Evolutionary conservation across 345 rosid species (phyloP).

Genomic region (Pistacia vera): DNA sequence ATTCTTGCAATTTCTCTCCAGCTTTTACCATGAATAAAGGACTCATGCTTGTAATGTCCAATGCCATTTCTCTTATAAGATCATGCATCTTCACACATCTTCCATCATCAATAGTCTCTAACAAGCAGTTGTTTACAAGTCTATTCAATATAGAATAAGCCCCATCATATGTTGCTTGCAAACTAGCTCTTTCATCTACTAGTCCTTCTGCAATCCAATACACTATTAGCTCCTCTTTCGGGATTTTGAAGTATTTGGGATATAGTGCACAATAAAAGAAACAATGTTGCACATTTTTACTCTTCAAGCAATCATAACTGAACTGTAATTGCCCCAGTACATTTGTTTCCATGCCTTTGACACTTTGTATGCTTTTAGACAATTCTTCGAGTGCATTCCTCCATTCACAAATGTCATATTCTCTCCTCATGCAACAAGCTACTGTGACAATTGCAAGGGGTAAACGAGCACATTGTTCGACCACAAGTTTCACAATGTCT

Average conservation of each 20-base stretch:
- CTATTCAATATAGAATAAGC: conserved; percentile 3
- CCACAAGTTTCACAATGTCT: neutral
- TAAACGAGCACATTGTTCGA: neutral
- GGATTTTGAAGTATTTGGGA: conserved; percentile 1
- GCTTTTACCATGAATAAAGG: conserved; percentile 18
- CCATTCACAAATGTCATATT: conserved; percentile 17
- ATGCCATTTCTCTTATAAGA: conserved; percentile 31
- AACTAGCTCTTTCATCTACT: neutral
- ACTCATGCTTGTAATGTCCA: neutral
- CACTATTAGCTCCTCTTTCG: conserved; percentile 1
- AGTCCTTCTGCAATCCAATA: conserved; percentile 21
- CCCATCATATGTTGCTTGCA: neutral
- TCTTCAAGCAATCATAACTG: conserved; percentile 19
- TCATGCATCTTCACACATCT: conserved; percentile 27
- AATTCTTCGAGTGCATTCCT: conserved; percentile 14
- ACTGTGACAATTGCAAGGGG: neutral
- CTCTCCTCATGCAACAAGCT: conserved; percentile 19
- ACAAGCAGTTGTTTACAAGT: conserved; percentile 14
- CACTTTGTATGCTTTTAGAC: neutral
- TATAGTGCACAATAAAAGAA: neutral
- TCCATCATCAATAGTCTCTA: neutral
- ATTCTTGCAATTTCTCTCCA: neutral
- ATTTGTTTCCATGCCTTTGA: neutral
- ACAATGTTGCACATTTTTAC: neutral
- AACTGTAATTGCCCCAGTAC: neutral